Percentiles rank a stretch among this genome's conserved stretches.
phyloP scores from a whole-genome alignment of 192 early-diverging fungal genomes.

The Lobosporangium transversale region DNA sequence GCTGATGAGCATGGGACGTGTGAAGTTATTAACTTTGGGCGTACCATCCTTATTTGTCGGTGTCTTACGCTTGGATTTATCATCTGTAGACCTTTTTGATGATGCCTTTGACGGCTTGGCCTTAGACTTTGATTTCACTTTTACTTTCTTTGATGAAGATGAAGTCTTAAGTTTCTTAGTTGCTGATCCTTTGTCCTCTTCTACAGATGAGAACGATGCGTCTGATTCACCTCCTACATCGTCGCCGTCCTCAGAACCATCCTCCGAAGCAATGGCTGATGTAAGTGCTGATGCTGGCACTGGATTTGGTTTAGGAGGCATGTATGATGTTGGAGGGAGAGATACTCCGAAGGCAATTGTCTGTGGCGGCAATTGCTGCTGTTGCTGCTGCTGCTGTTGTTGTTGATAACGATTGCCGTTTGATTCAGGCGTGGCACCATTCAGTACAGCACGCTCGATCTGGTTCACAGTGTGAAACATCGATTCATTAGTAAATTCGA shows the following conservation, averaged over 20 bases:
- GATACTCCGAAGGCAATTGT: constrained; percentile 16
- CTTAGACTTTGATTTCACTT: constrained; percentile 12
- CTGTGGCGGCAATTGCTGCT: constrained; percentile 1
- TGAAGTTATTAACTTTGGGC: constrained; percentile 26
- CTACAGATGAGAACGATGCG: constrained; percentile 16
- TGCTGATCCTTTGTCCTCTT: constrained; percentile 7
- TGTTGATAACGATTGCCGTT: constrained; percentile 2
- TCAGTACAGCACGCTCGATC: constrained; percentile 28
- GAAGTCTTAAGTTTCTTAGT: constrained; percentile 16
- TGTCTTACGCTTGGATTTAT: constrained; percentile 24
- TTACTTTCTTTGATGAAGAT: constrained; percentile 13
- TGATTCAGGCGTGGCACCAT: constrained; percentile 2
- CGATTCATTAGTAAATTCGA: no score
- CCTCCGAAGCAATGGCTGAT: constrained; percentile 1
- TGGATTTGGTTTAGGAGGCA: constrained; percentile 33
- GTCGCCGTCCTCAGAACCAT: neutral
- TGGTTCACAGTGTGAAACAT: no score
- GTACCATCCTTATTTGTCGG: constrained; percentile 43
- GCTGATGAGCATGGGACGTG: constrained; percentile 30
- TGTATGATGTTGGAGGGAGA: constrained; percentile 49
- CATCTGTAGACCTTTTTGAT: constrained; percentile 13
- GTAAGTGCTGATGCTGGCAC: constrained; percentile 18
- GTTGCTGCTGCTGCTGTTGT: constrained; percentile 12
- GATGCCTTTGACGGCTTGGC: constrained; percentile 21
- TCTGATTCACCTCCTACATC: constrained; percentile 22